Percentiles rank a stretch among this genome's conserved stretches.
These are phyloP conservation scores for Nannochloropsis granulata DNA, from an alignment of 108 stramenopile species.

Conservation along the genomic window DNA sequence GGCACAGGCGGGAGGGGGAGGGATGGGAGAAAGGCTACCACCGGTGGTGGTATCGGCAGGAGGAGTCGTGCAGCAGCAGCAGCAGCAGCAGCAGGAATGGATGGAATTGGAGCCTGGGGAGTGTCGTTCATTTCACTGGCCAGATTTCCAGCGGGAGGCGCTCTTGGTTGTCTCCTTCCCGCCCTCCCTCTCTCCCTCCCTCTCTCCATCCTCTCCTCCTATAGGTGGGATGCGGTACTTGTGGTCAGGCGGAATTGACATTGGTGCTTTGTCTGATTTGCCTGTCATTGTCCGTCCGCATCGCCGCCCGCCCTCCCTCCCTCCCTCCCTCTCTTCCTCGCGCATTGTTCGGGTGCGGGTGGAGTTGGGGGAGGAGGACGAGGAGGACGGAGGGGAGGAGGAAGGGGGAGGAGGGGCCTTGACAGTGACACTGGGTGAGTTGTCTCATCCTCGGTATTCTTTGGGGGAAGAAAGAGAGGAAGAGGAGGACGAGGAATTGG, in stretches of 20 bases:
- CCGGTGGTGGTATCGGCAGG: background rate
- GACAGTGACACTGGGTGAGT: background rate
- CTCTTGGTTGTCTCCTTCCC: background rate
- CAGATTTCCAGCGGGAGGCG: background rate
- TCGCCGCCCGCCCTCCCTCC: background rate
- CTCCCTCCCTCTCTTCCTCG: background rate
- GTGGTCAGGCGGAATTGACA: background rate
- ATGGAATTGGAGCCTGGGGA: background rate
- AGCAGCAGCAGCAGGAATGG: background rate
- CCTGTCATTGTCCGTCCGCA: background rate
- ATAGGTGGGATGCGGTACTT: background rate
- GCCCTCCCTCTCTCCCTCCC: background rate
- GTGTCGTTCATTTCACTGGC: background rate
- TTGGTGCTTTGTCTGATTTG: background rate
- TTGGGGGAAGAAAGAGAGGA: background rate
- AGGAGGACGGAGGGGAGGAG: background rate
- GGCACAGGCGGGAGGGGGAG: background rate
- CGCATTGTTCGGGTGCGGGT: background rate
- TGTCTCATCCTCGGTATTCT: background rate
- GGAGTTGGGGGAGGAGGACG: background rate
- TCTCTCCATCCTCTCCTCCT: background rate
- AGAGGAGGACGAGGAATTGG: background rate
- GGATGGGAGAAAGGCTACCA: background rate
- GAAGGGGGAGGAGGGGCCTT: background rate
- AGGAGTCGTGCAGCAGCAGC: background rate